Evolutionary conservation across 345 rosid genomes (phyloP).

Genomic region (Hypericum androsaemum): DNA sequence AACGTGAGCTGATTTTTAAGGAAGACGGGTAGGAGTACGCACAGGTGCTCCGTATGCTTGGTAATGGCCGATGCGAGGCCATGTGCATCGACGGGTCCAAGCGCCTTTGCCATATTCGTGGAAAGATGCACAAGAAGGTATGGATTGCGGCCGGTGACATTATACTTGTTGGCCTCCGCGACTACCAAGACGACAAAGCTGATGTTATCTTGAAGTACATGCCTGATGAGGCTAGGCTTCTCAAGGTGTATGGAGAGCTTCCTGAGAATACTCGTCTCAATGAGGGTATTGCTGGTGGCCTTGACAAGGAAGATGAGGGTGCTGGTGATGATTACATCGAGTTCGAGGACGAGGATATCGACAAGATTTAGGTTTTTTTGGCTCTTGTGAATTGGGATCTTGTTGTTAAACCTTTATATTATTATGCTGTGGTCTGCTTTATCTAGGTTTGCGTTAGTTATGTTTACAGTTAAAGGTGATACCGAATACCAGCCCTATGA

Average conservation of each 20-base stretch:
- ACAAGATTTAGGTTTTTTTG: conserved; percentile 6
- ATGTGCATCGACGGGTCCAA: no score
- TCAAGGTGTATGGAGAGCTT: conserved; percentile 12
- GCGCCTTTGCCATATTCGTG: conserved; percentile 13
- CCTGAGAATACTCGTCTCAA: conserved; percentile 11
- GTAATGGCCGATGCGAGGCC: conserved; percentile 10
- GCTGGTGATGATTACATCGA: conserved; percentile 10
- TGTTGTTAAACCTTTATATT: no score
- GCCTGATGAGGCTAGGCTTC: conserved; percentile 14
- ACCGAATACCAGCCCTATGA: no score
- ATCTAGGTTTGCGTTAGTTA: no score
- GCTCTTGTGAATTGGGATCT: background rate
- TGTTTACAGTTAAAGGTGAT: no score
- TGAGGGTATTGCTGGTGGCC: conserved; percentile 8
- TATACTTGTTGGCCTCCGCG: conserved; percentile 10
- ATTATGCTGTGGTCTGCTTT: no score
- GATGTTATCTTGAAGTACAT: conserved; percentile 12
- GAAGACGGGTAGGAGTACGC: conserved; percentile 15
- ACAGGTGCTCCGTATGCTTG: conserved; percentile 12
- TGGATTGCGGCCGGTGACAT: no score
- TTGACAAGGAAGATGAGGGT: conserved; percentile 7
- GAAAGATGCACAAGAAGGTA: conserved; percentile 17
- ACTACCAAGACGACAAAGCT: conserved; percentile 14
- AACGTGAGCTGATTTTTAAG: conserved; percentile 12
- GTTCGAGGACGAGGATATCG: conserved; percentile 16